Base-by-base conservation (phyloP, 306 rosid genomes). In the Cucumis hystrix region DNA sequence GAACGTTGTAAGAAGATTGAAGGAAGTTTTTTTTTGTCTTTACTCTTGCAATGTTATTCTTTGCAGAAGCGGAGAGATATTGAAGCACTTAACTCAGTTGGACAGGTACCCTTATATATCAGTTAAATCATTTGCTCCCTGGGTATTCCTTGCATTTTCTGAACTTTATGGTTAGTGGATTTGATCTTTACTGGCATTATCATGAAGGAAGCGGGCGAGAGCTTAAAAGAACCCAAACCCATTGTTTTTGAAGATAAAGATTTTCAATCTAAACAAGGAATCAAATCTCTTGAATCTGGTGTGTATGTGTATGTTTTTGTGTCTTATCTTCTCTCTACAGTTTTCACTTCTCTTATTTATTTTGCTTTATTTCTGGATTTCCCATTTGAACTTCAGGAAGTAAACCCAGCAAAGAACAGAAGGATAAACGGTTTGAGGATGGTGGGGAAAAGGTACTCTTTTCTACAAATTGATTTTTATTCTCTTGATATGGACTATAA, bases 31-130 rank as follows among this genome's bases (percentile, higher is more conserved):
- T 62, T 62, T 62, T 30, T 62, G 13, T 67, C 9, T 77, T 82
- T 83, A 63, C 62, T 82, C 79, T 86, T 82, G 75, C 21, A 69
- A 69, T 43, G 2, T 47, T 17, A 37, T 51, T 54, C 20, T 51
- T 55, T 89, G 93, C 97, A 95, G 99, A 89, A 85, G 78, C 80
- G 88, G 83, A 55, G 87, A 78, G 96, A 92, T 82, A 76, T 81
- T 80, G 72, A 85, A 56, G 85, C 57, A 78, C 87, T 90, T 78
- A 85, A 84, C 57, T 88, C 97, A 41, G 65, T 95, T 55, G 85
- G 84, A 82, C 96, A 94, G 99, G 99, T 95, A 47, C 66, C 78
- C 21, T 75, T 47, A 57, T 8, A 56, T 25, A 49, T 33, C 12
- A 78, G 8, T 40, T 18, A 25, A 14, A 28, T 20, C 17, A 33